Base-by-base conservation (phyloP, 2,329 filamentous ascomycete genomes). In the Xylariaceae sp. region DNA sequence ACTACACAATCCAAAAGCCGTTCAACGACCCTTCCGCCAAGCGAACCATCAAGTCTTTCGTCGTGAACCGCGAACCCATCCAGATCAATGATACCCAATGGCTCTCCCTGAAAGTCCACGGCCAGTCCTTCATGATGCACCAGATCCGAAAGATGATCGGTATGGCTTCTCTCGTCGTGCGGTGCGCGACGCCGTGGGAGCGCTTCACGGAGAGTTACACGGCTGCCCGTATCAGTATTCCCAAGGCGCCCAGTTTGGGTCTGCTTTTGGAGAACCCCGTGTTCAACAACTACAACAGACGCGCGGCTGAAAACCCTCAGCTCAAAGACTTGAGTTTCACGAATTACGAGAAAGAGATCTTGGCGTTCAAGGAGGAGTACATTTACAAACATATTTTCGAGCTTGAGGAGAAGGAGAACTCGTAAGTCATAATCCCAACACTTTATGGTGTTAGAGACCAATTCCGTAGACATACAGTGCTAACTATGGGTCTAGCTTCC, bases 61-160 rank as follows among this genome's bases (percentile, higher is more conserved):
- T 88, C 44, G 88, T 91, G 59, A 88, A 91, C 73, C 77, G 79
- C 2, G 78, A 83, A 55, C 91, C 92, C 0, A 88, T 96, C 69
- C 85, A 92, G 70, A 95, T 96, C 74, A 85, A 90, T 73, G 87
- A 93, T 71, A 97, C 92, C 1, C 89, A 99, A 78, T 99, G 94
- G 94, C 80, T 99, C 3, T 94, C 89, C 49, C 80, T 97, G 66
- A 96, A 96, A 73, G 92, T 99, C 23, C 94, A 99, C 74, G 94
- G 94, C 0, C 94, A 99, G 75, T 93, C 88, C 71, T 99, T 99
- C 81, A 99, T 99, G 94, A 99, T 99, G 94, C 94, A 99, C 75
- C 94, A 99, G 77, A 99, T 99, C 74, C 88, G 94, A 70, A 99
- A 97, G 77, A 97, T 99, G 94, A 90, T 99, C 13, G 91, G 90